These are phyloP conservation scores for Dendrobium officinale DNA, from an alignment of 106 monocot species.

Conservation along the genomic window DNA sequence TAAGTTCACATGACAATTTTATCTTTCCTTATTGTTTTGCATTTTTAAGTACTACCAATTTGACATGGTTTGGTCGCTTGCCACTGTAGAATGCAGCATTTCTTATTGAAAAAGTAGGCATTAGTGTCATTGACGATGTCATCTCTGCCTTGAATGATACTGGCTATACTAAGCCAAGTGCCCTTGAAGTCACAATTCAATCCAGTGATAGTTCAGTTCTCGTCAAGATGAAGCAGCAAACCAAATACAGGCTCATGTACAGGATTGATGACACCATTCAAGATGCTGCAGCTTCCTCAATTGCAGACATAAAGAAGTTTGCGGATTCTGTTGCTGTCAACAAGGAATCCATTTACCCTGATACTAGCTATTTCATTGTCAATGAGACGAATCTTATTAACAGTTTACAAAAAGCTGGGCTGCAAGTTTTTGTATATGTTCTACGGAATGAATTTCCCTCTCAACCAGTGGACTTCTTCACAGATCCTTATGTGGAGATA, in stretches of 20 bases:
- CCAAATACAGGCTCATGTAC: constrained; percentile 65
- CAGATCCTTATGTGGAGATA: constrained; percentile 60
- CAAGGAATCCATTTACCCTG: constrained; percentile 48
- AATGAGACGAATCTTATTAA: constrained; percentile 25
- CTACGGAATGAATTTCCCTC: constrained; percentile 61
- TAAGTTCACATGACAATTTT: neutral
- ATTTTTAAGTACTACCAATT: neutral
- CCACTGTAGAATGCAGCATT: constrained; percentile 55
- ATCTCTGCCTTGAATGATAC: constrained; percentile 30
- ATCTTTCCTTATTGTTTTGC: neutral
- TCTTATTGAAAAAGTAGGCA: constrained; percentile 32
- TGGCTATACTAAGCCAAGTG: constrained; percentile 40
- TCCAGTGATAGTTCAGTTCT: constrained; percentile 63
- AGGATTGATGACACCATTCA: constrained; percentile 40
- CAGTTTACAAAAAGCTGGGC: constrained; percentile 33
- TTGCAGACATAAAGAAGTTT: constrained; percentile 50
- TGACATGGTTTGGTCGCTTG: neutral
- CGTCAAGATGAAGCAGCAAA: constrained; percentile 35
- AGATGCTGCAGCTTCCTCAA: constrained; percentile 30
- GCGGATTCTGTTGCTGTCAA: constrained; percentile 52
- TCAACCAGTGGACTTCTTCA: constrained; percentile 65
- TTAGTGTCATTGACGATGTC: constrained; percentile 35
- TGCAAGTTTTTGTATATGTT: constrained; percentile 51
- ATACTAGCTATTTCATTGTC: constrained; percentile 15
- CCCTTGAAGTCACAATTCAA: constrained; percentile 46